Evolutionary conservation across 2,329 filamentous ascomycete genomes (phyloP).

Genomic region (Colletotrichum truncatum): DNA sequence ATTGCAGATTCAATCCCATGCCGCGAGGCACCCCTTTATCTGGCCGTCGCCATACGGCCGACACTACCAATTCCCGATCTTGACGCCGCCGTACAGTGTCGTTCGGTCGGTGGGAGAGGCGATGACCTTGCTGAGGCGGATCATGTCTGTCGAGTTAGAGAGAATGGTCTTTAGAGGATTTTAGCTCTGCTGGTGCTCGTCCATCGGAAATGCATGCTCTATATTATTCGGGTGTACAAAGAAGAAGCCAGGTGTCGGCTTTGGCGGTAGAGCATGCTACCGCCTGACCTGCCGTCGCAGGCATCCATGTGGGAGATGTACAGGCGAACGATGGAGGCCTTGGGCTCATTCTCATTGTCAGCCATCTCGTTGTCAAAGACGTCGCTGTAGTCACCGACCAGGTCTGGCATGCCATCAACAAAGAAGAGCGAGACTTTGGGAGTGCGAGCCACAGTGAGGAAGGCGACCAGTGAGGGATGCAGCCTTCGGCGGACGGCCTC

Average conservation of each 20-base stretch:
- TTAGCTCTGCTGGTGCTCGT: conserved; percentile 33
- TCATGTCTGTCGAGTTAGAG: conserved; percentile 37
- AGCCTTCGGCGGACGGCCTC: conserved; percentile 36
- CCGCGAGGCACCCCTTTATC: conserved; percentile 34
- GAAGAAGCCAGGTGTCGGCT: conserved; percentile 34
- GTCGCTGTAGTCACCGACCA: conserved; percentile 1
- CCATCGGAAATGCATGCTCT: conserved; percentile 33
- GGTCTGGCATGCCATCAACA: conserved; percentile 29
- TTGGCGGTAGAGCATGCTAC: conserved; percentile 42
- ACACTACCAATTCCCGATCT: conserved; percentile 41
- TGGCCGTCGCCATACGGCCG: conserved; percentile 40
- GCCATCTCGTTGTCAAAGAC: conserved; percentile 35
- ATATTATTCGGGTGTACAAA: conserved; percentile 35
- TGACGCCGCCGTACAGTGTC: conserved; percentile 30
- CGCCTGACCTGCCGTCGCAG: conserved; percentile 22
- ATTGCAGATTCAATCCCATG: conserved; percentile 36
- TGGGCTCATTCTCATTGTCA: conserved; percentile 35
- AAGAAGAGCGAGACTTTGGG: conserved; percentile 34
- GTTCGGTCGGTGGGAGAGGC: conserved; percentile 33
- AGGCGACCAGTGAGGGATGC: conserved; percentile 35
- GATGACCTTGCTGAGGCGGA: conserved; percentile 36
- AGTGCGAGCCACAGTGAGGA: conserved; percentile 34
- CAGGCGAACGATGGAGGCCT: conserved; percentile 36
- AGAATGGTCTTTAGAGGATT: conserved; percentile 39
- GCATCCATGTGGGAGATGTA: conserved; percentile 34